Base-by-base conservation (phyloP, 1,284 basidiomycete genomes). In the Austropuccinia psidii region DNA sequence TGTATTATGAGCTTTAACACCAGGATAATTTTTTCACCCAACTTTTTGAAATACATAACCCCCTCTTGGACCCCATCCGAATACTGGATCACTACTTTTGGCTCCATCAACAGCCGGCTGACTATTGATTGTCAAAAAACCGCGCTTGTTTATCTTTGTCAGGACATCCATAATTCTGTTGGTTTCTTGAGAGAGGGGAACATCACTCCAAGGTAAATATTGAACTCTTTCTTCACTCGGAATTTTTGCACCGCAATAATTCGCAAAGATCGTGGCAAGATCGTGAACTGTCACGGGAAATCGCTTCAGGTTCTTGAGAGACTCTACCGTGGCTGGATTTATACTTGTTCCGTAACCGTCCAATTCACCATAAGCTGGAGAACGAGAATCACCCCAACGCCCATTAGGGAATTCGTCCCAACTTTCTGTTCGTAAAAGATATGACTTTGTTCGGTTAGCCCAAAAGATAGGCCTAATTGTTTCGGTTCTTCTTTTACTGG, bases 121-220 rank as follows among this genome's bases (percentile, higher is more conserved):
- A 47, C 92, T 95, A 82, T 98, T 98, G 84, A 99, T 98, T 1
- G 95, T 98, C 78, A 97, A 83, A 85, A 92, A 97, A 9, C 95
- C 94, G 37, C 90, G 84, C 75, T 87, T 84, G 81, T 98, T 98
- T 84, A 98, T 88, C 80, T 86, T 86, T 11, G 89, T 86, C 17
- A 99, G 85, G 79, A 90, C 87, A 58, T 85, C 82, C 37, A 89
- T 84, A 80, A 99, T 98, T 75, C 90, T 86, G 13, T 85, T 84
- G 2, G 91, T 98, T 83, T 99, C 95, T 57, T 85, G 86, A 35
- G 91, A 87, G 19, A 91, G 87, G 24, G 87, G 86, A 75, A 91
- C 87, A 80, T 96, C 93, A n/a, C 91, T 95, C 96, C 96, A 99
- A 0, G 95, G 95, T 37, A 98, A 85, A 47, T 91, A 89, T 54